phyloP scores from a whole-genome alignment of 2,329 filamentous ascomycete genomes.

The Hymenoscyphus repandus region DNA sequence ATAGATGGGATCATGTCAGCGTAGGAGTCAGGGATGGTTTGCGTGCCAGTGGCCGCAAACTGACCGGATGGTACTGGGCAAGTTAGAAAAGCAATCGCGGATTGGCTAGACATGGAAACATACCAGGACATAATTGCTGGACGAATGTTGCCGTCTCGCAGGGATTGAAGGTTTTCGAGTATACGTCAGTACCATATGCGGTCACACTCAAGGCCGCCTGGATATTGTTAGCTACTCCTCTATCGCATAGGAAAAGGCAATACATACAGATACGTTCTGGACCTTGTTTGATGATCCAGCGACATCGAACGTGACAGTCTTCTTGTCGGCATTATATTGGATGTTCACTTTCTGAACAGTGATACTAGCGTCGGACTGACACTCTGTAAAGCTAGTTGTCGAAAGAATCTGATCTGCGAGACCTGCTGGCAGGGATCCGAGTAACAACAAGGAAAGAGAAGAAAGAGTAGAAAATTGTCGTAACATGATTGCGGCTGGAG shows the following conservation, averaged over 20 bases:
- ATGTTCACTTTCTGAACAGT: slow-evolving; percentile 71
- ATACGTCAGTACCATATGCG: slow-evolving; percentile 80
- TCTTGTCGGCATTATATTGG: slow-evolving; percentile 69
- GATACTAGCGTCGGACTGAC: slow-evolving; percentile 55
- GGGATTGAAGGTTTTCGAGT: slow-evolving; percentile 76
- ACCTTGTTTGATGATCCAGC: slow-evolving; percentile 66
- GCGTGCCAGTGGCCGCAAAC: slow-evolving; percentile 68
- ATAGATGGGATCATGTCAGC: slow-evolving; percentile 76
- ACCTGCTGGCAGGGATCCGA: slow-evolving; percentile 35
- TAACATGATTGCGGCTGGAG: slow-evolving; percentile 25
- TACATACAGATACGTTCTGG: slow-evolving; percentile 54
- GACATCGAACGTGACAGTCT: slow-evolving; percentile 75
- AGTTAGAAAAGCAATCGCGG: not conserved
- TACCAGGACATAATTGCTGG: slow-evolving; percentile 74
- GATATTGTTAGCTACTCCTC: slow-evolving; percentile 1
- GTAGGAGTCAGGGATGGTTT: slow-evolving; percentile 66
- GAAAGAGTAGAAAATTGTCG: slow-evolving; percentile 23
- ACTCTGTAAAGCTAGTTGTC: slow-evolving; percentile 76
- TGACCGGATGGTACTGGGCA: slow-evolving; percentile 61
- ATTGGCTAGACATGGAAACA: slow-evolving; percentile 21
- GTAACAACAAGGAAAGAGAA: slow-evolving; percentile 26
- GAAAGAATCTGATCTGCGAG: slow-evolving; percentile 67
- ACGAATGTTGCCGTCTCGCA: slow-evolving; percentile 66
- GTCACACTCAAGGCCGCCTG: slow-evolving; percentile 55
- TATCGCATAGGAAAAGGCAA: not conserved